These are phyloP conservation scores for Kondoa malvinella DNA, from an alignment of 768 basidiomycete genomes.

Conservation along the genomic window DNA sequence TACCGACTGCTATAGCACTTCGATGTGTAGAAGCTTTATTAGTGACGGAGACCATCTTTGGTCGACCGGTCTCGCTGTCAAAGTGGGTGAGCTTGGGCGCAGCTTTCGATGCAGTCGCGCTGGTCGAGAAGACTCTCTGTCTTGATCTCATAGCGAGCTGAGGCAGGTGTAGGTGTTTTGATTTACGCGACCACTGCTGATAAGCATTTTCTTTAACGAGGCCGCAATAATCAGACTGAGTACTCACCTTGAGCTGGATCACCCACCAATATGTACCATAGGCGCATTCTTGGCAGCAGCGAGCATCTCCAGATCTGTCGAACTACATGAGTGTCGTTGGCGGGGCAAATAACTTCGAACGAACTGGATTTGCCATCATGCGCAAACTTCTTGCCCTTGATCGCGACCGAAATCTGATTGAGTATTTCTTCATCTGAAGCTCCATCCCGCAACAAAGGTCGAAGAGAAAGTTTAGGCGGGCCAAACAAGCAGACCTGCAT, in stretches of 20 bases:
- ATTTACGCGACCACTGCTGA: background rate
- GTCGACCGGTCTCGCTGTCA: conserved; percentile 45
- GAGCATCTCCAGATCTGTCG: background rate
- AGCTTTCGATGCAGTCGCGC: background rate
- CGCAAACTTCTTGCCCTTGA: conserved; percentile 25
- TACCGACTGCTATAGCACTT: conserved; percentile 55
- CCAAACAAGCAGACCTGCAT: conserved; percentile 74
- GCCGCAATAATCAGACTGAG: background rate
- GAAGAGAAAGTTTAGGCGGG: conserved; percentile 61
- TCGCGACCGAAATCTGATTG: conserved; percentile 3
- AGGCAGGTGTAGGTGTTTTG: background rate
- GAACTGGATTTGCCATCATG: conserved; percentile 26
- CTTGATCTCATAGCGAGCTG: background rate
- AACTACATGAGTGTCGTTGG: background rate
- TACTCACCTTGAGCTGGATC: background rate
- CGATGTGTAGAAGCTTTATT: conserved; percentile 47
- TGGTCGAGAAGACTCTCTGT: background rate
- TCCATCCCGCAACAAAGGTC: conserved; percentile 52
- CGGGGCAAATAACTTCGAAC: conserved; percentile 8
- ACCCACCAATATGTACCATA: conserved; percentile 91
- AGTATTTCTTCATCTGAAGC: conserved; percentile 47
- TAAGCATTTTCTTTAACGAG: background rate
- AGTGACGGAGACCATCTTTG: conserved; percentile 69
- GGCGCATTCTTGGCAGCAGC: conserved; percentile 45
- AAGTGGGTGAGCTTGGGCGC: conserved; percentile 47